phyloP scores from a whole-genome alignment of 129 eudicot species.

The Saussurea involucrata region DNA sequence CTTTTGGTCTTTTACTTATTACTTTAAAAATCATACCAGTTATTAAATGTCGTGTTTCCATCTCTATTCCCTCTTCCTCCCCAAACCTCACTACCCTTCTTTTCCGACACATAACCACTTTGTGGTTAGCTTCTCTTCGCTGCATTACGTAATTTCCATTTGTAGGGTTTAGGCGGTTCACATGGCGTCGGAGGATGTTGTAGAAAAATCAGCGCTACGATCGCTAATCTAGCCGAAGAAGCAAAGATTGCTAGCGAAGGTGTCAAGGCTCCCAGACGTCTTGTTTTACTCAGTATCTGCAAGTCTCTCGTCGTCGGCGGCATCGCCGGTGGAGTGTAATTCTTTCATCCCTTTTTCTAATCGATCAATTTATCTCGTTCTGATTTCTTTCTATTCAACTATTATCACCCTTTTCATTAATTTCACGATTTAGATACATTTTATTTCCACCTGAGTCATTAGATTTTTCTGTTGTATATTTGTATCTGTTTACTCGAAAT shows the following conservation, averaged over 20 bases:
- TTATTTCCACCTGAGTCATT: not conserved
- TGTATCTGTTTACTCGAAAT: not conserved
- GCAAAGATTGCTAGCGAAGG: conserved; percentile 91
- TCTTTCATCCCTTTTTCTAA: not conserved
- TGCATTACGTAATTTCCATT: not conserved
- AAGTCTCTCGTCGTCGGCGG: conserved; percentile 97
- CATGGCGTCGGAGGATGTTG: conserved; percentile 98
- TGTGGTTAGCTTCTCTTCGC: too few relatives aligned
- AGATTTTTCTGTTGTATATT: not conserved
- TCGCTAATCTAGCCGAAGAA: conserved; percentile 92
- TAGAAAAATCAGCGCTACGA: conserved; percentile 63
- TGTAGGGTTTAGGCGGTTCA: conserved; percentile 34
- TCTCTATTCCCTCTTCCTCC: too few relatives aligned
- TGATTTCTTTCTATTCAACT: not conserved
- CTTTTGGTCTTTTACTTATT: too few relatives aligned
- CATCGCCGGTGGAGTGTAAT: conserved; percentile 97
- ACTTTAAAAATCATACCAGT: too few relatives aligned
- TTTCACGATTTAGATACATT: not conserved
- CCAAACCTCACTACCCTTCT: too few relatives aligned
- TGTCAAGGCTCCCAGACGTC: conserved; percentile 66
- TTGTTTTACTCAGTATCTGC: conserved; percentile 61
- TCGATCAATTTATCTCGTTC: not conserved
- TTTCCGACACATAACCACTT: too few relatives aligned
- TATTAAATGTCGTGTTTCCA: too few relatives aligned
- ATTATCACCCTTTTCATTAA: not conserved